Evolutionary conservation across 106 monocot genomes (phyloP).

Genomic region (Dioscorea alata): DNA sequence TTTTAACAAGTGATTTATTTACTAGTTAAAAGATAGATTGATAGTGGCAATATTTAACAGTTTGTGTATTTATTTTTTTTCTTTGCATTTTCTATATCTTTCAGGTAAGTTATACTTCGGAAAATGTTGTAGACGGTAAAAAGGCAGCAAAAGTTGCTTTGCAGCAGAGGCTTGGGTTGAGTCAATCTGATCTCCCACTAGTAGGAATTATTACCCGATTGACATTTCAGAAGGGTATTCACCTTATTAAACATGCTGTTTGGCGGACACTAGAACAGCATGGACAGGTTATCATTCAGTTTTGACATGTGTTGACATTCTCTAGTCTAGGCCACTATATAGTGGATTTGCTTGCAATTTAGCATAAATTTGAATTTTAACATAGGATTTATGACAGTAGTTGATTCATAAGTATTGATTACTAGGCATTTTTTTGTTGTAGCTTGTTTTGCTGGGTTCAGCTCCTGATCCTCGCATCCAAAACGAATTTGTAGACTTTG

Average conservation of each 20-base stretch:
- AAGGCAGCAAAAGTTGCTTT: conserved; percentile 77
- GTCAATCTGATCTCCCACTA: conserved; percentile 57
- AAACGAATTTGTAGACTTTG: conserved; percentile 76
- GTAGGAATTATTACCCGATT: conserved; percentile 92
- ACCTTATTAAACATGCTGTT: conserved; percentile 97
- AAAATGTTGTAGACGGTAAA: conserved; percentile 89
- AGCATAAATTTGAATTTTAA: too few species aligned
- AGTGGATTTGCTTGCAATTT: too few species aligned
- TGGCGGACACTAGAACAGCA: conserved; percentile 53
- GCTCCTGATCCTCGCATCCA: conserved; percentile 94
- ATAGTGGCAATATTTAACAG: too few species aligned
- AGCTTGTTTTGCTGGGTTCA: conserved; percentile 96
- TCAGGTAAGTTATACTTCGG: conserved; percentile 84
- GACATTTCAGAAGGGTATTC: conserved; percentile 95
- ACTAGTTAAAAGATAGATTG: too few species aligned
- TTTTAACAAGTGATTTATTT: too few species aligned
- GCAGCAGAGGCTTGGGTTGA: conserved; percentile 81
- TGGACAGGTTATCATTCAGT: conserved; percentile 59
- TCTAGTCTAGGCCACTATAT: too few species aligned
- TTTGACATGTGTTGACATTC: too few species aligned
- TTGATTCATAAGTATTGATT: not conserved
- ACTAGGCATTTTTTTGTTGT: not conserved
- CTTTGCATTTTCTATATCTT: not conserved
- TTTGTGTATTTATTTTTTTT: too few species aligned
- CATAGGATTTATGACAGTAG: too few species aligned